Base-by-base conservation (phyloP, 2,329 filamentous ascomycete species). In the Apiospora phragmitis region DNA sequence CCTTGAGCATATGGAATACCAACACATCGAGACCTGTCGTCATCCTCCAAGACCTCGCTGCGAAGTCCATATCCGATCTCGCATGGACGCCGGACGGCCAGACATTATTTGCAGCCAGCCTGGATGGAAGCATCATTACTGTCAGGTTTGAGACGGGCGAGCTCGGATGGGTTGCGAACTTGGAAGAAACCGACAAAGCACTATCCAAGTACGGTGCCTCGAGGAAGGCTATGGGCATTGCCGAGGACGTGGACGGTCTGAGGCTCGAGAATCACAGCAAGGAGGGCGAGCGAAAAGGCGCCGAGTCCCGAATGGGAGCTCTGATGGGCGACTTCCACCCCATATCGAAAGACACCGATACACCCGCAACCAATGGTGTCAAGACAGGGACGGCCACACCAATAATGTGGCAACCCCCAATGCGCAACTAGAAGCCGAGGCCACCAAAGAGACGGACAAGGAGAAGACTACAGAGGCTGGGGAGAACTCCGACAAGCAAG, bases 301-400 rank as follows among this genome's bases (percentile, higher is more conserved):
- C 95, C 0, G 94, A 99, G 82, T 96, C 94, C 2, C 90, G 95
- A 74, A 99, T 99, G 96, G 96, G 96, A 16, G 95, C 95, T n/a
- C 83, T 99, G 47, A 99, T 99, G 96, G 95, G 95, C 7, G 95
- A 97, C 78, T 88, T 88, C 24, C 87, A 87, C 68, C 84, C 87
- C 2, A 81, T 87, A 4, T 84, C 86, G 4, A 89, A 89, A 51
- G 83, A 85, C n/a, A 38, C 67, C 68, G 80, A 82, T 11, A 80
- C 83, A 5, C 80, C 84, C 69, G 83, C 79, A n/a, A 82, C 83
- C 35, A 89, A 88, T 69, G 87, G 87, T 0, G 83, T 79, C 80
- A 93, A 86, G 73, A 79, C 75, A 2, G 77, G 78, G 69, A 73
- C 78, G 16, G 75, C 79, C 9, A 79, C 81, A 1, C 76, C 4